Percentiles rank a stretch among this genome's conserved stretches.
Conservation (phyloP, 306 rosid genomes). For the Canavalia gladiata region DNA sequence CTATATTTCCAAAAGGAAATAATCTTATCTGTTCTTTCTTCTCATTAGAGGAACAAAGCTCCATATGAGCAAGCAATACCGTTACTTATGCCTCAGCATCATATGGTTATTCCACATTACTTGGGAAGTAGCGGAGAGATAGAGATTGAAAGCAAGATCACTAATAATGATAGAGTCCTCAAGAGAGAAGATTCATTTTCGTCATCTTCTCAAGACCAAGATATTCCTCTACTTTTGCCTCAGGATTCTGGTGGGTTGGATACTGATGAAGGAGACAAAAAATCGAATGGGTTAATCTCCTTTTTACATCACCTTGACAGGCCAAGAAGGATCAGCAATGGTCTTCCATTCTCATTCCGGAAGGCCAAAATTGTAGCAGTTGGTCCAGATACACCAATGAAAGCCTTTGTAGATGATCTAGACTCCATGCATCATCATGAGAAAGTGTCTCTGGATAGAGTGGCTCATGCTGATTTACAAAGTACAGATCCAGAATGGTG, state of each 20-base stretch:
- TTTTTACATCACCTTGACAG: conserved; percentile 43
- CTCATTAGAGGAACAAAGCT: conserved; percentile 93
- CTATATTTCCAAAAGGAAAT: conserved; percentile 38
- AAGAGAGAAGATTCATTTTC: conserved; percentile 76
- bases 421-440: conserved; percentile 55
- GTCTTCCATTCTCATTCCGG: conserved; percentile 58
- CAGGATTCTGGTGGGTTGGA: conserved; percentile 68
- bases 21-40: conserved; percentile 14
- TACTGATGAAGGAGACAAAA: conserved; percentile 60
- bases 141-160: conserved; percentile 57
- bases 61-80: conserved; percentile 94
- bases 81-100: conserved; percentile 98
- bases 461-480: conserved; percentile 48
- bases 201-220: conserved; percentile 68
- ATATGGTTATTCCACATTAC: conserved; percentile 99
- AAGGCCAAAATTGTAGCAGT: conserved; percentile 66
- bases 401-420: conserved; percentile 87
- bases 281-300: conserved; percentile 47
- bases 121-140: conserved; percentile 71
- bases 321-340: conserved; percentile 48
- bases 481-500: conserved; percentile 79
- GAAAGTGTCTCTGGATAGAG: conserved; percentile 39
- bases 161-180: conserved; percentile 47
- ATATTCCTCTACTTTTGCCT: conserved; percentile 85
- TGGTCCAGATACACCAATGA: conserved; percentile 81